Conservation (phyloP, 2,329 filamentous ascomycete species). For the Colletotrichum sp. region DNA sequence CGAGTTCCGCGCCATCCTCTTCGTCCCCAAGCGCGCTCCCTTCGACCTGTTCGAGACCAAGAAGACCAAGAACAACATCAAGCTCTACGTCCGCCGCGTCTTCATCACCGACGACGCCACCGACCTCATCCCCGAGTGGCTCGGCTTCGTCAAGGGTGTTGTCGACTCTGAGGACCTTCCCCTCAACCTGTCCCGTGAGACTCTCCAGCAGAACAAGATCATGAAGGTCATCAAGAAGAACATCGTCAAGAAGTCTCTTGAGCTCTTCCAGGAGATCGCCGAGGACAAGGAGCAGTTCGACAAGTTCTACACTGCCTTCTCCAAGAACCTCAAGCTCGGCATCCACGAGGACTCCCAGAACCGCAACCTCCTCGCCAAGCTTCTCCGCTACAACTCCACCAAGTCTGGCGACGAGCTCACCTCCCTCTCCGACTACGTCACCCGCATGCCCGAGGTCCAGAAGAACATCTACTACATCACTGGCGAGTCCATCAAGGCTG, state of each 20-base stretch:
- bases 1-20: conserved; percentile 99
- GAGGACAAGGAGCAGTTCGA: conserved; percentile 99
- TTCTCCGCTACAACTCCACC: conserved; percentile 98
- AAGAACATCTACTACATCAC: conserved; percentile 99
- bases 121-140: conserved; percentile 98
- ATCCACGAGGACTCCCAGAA: conserved; percentile 99
- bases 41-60: conserved; percentile 99
- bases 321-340: conserved; percentile 99
- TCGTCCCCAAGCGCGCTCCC: conserved; percentile 98
- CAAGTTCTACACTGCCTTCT: conserved; percentile 99
- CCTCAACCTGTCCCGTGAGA: conserved; percentile 99
- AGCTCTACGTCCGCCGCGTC: conserved; percentile 99
- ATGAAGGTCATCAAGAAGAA: conserved; percentile 99
- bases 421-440: conserved; percentile 96
- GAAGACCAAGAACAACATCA: conserved; percentile 99
- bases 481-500: conserved; percentile 98
- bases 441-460: conserved; percentile 99
- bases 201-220: conserved; percentile 99
- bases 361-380: conserved; percentile 90
- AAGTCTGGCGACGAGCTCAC: conserved; percentile 97
- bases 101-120: conserved; percentile 99
- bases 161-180: conserved; percentile 99
- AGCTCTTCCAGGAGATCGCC: conserved; percentile 98
- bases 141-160: conserved; percentile 99
- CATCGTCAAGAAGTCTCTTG: conserved; percentile 99